phyloP scores from a whole-genome alignment of 139 green algal genomes.

The Coccomyxa sp. region DNA sequence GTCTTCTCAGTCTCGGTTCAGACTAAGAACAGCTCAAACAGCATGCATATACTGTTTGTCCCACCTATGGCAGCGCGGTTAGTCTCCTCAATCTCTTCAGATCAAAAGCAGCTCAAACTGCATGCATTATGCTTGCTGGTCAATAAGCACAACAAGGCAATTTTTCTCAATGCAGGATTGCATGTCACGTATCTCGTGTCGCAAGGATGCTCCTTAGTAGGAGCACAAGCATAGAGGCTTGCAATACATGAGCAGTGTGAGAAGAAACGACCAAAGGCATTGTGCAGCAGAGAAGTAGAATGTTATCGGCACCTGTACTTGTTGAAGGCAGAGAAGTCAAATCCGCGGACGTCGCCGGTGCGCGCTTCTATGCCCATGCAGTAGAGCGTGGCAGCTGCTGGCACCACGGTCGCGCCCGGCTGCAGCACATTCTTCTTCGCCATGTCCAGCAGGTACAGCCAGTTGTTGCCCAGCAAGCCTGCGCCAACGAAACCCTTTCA shows the following conservation, averaged over 20 bases:
- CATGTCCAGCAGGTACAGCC: conserved; percentile 50
- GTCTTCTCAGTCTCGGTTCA: neutral
- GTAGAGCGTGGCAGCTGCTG: conserved; percentile 59
- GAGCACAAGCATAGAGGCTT: neutral
- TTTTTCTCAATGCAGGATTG: no score
- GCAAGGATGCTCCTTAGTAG: no score
- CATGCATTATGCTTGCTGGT: no score
- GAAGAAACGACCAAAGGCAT: neutral
- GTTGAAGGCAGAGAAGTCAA: conserved; percentile 62
- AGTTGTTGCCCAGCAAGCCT: conserved; percentile 57
- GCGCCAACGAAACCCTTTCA: conserved; percentile 13
- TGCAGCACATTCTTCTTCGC: conserved; percentile 46
- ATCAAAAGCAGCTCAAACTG: no score
- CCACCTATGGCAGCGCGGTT: no score
- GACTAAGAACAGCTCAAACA: no score
- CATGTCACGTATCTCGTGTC: no score
- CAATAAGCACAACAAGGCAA: no score
- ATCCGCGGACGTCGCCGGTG: conserved; percentile 36
- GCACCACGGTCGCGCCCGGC: conserved; percentile 49
- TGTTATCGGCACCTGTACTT: conserved; percentile 51
- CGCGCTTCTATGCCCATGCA: conserved; percentile 68
- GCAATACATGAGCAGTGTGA: neutral
- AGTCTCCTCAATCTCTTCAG: no score
- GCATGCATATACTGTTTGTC: no score
- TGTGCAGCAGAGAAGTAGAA: neutral